Evolutionary conservation across 2,329 filamentous ascomycete genomes (phyloP), one percentile per base, ranked within the genome.

Genomic region (Phialocephala subalpina): DNA sequence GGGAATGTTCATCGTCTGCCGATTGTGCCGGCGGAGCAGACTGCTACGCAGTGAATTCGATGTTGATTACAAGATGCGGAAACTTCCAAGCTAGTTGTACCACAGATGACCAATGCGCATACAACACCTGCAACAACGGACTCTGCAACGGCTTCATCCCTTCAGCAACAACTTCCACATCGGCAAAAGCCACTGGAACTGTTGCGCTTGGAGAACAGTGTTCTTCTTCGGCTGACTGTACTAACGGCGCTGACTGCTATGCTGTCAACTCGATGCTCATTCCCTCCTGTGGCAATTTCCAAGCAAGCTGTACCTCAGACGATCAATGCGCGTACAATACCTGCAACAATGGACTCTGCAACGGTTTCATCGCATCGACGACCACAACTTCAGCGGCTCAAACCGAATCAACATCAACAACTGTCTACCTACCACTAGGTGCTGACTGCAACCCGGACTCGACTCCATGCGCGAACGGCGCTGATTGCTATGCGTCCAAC

Each of bases 401-500:
- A 18, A 22, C 55, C 35, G 20, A 14, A 9, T 16, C 25, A 6
- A 55, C 27, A 11, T 55, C 25, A 18, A 47, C 55, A 5, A 66
- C 38, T 9, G 45, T 69, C 20, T 62, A 63, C 25, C 56, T 58
- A 14, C 56, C 59, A 22, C 58, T 67, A 5, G 58, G 61, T 20
- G 58, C 56, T n/a, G 45, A 40, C n/a, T 69, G 65, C 53, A 60
- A 47, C 33, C 65, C 65, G 16, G n/a, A 38, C 12, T 63, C 59
- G 0, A 62, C 56, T 0, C 52, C 63, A 4, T 70, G 69, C 56
- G 63, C 65, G 1, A 66, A 67, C 29, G 69, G 65, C 8, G 60
- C 63, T 33, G 56, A 65, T 25, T 70, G 68, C 49, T 70, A 65
- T 35, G 67, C 64, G 14, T 38, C 49, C 8, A 70, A 63, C 40